Base-by-base conservation (phyloP, 495 filamentous ascomycete genomes). In the Neurospora intermedia region DNA sequence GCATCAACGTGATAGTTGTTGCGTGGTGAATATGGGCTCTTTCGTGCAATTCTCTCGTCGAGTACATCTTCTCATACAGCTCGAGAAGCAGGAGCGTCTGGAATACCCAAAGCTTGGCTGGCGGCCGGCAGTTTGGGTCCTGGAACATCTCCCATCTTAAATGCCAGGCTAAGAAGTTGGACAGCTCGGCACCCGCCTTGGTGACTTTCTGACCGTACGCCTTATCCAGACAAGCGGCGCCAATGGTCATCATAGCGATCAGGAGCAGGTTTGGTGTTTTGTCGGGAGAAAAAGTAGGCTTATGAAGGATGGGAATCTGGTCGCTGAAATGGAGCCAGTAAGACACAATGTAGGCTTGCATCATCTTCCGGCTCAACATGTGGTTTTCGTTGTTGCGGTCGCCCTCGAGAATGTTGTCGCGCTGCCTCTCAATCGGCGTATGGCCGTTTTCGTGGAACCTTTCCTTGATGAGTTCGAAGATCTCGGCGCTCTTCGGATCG, bases 91-190 rank as follows among this genome's bases (percentile, higher is more conserved):
- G 80, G 48, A 98, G 84, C 1, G 96, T 91, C 79, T 99, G 96
- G 81, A 98, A 98, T 23, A 97, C 88, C 96, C 96, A 99, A n/a
- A 99, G 85, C 82, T 97, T 96, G 18, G 96, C 96, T 4, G 96
- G 95, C 9, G 96, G 94, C n/a, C 91, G 85, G 81, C 95, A 97
- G 80, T 97, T 94, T 38, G 87, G 86, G 79, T 97, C 92, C 83
- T 92, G 94, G 78, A 98, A 98, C 72, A 95, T 90, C 78, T 94
- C 91, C 91, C 94, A 97, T 40, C 96, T 88, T 13, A 98, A 82
- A 84, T 97, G 93, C 92, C 92, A 95, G 3, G 93, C 92, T 43
- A 98, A 83, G 78, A 97, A 96, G 78, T 91, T 92, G 48, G 94
- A 91, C 39, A 98, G 83, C 72, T 93, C 88, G 3, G 91, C 89